Base-by-base conservation (phyloP, 805 yeast species). In the Clavispora santaluciae region DNA sequence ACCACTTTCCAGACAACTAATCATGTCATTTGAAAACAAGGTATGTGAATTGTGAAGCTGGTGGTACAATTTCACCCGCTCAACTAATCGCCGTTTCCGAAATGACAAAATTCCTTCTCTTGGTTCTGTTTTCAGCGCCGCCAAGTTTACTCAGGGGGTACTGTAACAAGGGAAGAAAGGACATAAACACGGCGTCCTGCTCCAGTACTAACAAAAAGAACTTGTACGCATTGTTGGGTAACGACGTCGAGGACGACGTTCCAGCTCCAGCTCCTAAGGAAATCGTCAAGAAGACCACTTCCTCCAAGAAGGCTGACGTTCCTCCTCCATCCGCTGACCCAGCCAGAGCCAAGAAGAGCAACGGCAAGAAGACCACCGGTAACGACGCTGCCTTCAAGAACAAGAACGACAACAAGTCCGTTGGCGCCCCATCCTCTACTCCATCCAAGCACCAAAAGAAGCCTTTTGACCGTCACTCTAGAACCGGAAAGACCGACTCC, bases 301-400 rank as follows among this genome's bases (percentile, higher is more conserved):
- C 95, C 48, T 82, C 93, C 61, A 88, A 85, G 79, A 90, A 90
- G 78, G 66, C 81, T 47, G 95, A 86, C 63, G 81, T 72, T 47
- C 79, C 93, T 46, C 90, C 93, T 59, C 77, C 90, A 54, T 76
- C 83, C 51, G 89, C 93, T 51, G 83, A 82, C 74, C 82, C 87
- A 64, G 69, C 86, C 55, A 82, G 73, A 68, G 88, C 95, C 54
- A 83, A 77, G 70, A 80, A 83, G 68, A 72, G 70, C 72, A 78
- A 78, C 68, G 31, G 31, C 20, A 73, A 82, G 60, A 75, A 75
- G 66, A 72, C 83, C 43, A 70, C 87, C 56, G 95, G 93, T 68
- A 89, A 87, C 75, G 95, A 88, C 61, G 95, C 88, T 56, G 95
- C 95, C 49, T 70, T 81, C 66, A 81, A 78, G 74, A 62, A 68